Conservation (phyloP, 495 filamentous ascomycete genomes). For the Penicillium tannophilum region DNA sequence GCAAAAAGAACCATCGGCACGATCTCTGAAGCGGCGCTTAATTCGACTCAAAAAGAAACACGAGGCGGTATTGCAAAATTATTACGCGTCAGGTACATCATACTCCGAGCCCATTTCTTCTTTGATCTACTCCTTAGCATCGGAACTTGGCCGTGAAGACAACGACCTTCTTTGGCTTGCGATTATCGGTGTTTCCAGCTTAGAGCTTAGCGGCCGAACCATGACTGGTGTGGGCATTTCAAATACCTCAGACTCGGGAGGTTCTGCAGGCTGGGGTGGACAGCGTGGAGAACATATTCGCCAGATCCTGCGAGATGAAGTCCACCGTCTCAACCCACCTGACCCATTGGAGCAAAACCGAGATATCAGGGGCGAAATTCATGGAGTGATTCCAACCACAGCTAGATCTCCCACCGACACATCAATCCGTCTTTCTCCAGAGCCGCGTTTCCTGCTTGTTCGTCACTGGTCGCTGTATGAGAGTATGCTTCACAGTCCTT, state of each 20-base stretch:
- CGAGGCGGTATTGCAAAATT: conserved; percentile 68
- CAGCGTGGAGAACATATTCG: conserved; percentile 82
- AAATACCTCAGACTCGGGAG: conserved; percentile 55
- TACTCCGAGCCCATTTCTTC: conserved; percentile 95
- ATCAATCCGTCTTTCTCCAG: conserved; percentile 88
- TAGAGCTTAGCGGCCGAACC: conserved; percentile 87
- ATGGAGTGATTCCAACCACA: conserved; percentile 81
- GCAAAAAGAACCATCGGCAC: conserved; percentile 64
- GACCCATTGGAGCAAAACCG: conserved; percentile 60
- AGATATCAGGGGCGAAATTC: conserved; percentile 59
- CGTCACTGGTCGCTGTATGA: conserved; percentile 97
- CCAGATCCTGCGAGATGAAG: conserved; percentile 87
- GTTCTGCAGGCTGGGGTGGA: conserved; percentile 77
- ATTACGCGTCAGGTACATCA: conserved; percentile 84
- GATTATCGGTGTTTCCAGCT: conserved; percentile 88
- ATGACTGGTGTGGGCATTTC: conserved; percentile 79
- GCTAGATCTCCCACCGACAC: conserved; percentile 88
- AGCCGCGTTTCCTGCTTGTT: conserved; percentile 91
- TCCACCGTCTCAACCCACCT: conserved; percentile 88
- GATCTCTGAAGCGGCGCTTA: conserved; percentile 69
- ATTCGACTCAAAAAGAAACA: conserved; percentile 75
- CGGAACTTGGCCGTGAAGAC: conserved; percentile 92
- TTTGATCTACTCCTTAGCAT: conserved; percentile 90
- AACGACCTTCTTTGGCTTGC: conserved; percentile 94
- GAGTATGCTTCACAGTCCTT: conserved; percentile 96